These are phyloP conservation scores for Diutina neorugosa DNA, from an alignment of 1,139 yeast genomes.

Conservation along the genomic window DNA sequence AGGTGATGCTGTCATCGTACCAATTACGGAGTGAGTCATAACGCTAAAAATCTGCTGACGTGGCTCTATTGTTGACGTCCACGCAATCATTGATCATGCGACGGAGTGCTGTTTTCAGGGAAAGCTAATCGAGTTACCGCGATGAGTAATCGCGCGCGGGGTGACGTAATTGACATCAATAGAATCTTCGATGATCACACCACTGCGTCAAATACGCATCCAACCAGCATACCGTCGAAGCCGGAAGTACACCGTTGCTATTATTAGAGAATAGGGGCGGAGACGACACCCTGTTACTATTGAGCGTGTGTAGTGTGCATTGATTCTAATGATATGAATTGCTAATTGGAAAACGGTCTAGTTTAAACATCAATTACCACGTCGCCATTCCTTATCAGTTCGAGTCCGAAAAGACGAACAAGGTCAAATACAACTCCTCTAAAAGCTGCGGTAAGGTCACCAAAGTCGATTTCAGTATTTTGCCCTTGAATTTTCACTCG, in stretches of 20 bases:
- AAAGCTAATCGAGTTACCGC: not conserved
- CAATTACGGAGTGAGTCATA: not conserved
- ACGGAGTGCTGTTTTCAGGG: not conserved
- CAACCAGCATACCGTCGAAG: too few species aligned
- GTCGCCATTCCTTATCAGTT: conserved; percentile 12
- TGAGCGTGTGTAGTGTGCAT: too few species aligned
- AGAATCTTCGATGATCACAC: not conserved
- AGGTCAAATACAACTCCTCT: conserved; percentile 24
- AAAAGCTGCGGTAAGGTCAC: conserved; percentile 11
- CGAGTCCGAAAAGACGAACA: conserved; percentile 30
- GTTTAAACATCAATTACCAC: not conserved
- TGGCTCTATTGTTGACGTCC: not conserved
- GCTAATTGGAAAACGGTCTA: too few species aligned
- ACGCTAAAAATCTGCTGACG: not conserved
- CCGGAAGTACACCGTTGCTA: too few species aligned
- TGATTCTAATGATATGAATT: too few species aligned
- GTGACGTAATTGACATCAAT: not conserved
- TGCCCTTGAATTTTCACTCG: conserved; percentile 10
- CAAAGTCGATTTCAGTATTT: conserved; percentile 10
- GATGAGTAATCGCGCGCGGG: not conserved
- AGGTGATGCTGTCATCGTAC: not conserved
- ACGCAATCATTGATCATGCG: not conserved
- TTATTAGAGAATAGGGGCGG: too few species aligned
- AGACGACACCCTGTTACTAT: too few species aligned
- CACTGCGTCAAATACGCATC: not conserved